A percentile compares a stretch with the other conserved stretches of the same genome.
Evolutionary conservation across 2,329 filamentous ascomycete genomes (phyloP).

Genomic region (Pseudocercospora ulei): DNA sequence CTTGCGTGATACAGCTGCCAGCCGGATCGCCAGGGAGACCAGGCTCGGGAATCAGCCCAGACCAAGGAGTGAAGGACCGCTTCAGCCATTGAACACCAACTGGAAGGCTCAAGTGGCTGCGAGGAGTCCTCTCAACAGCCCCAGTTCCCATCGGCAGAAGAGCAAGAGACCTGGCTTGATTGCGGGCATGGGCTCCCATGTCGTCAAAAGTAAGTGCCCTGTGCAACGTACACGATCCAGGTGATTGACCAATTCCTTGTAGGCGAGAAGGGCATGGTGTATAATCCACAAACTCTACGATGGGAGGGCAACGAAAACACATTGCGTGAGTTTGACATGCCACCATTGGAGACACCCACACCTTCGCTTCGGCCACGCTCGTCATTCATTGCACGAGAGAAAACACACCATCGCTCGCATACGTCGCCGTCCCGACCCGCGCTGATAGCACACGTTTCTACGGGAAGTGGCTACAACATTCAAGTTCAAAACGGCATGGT

Average conservation of each 20-base stretch:
- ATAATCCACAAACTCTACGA: constrained; percentile 73
- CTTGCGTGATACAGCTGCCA: constrained; percentile 57
- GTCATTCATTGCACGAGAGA: constrained; percentile 30
- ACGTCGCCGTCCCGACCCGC: constrained; percentile 52
- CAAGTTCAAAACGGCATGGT: constrained; percentile 98
- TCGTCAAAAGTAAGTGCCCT: constrained; percentile 62
- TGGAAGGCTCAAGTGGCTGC: constrained; percentile 50
- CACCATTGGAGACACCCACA: constrained; percentile 33
- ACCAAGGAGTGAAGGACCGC: constrained; percentile 42
- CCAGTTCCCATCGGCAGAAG: constrained; percentile 43
- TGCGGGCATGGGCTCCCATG: constrained; percentile 67
- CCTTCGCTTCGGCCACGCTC: constrained; percentile 28
- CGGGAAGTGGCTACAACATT: constrained; percentile 64
- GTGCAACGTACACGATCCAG: constrained; percentile 1
- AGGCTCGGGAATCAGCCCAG: constrained; percentile 40
- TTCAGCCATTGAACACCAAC: constrained; percentile 48
- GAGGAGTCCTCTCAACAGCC: constrained; percentile 44
- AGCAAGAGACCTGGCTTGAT: constrained; percentile 68
- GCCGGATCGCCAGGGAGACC: constrained; percentile 52
- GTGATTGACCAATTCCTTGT: constrained; percentile 2
- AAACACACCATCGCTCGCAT: constrained; percentile 29
- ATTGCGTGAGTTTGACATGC: constrained; percentile 63
- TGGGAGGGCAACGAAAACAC: constrained; percentile 97
- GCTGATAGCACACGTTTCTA: constrained; percentile 72
- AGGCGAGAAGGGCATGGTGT: constrained; percentile 93